A percentile compares a stretch with the other conserved stretches of the same genome.
Conservation (phyloP, 2,329 filamentous ascomycete species). For the Parastagonospora avenae region DNA sequence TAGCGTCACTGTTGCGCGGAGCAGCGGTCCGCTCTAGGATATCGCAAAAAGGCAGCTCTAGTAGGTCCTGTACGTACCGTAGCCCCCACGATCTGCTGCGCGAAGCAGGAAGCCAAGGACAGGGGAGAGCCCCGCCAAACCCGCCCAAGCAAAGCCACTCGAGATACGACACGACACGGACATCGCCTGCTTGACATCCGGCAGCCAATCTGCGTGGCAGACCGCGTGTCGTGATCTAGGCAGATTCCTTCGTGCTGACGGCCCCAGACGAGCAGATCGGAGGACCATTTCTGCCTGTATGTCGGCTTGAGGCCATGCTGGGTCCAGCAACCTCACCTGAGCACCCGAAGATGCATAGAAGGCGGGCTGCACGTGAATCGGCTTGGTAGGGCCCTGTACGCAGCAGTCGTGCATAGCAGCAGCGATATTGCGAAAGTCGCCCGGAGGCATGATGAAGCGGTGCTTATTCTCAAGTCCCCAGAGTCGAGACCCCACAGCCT, state of each 20-base stretch:
- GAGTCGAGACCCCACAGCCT: constrained; percentile 24
- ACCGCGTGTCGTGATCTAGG: constrained; percentile 16
- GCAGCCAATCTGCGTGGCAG: constrained; percentile 15
- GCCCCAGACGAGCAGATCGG: constrained; percentile 6
- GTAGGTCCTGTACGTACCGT: neutral
- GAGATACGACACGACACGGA: constrained; percentile 30
- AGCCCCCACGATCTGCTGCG: constrained; percentile 30
- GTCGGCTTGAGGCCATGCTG: constrained; percentile 10
- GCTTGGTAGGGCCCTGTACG: constrained; percentile 10
- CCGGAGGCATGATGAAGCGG: constrained; percentile 2
- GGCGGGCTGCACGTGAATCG: constrained; percentile 24
- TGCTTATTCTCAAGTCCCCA: constrained; percentile 28
- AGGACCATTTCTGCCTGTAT: constrained; percentile 14
- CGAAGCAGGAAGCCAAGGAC: constrained; percentile 17
- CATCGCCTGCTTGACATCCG: constrained; percentile 12
- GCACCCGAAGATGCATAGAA: constrained; percentile 20
- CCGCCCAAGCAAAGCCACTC: constrained; percentile 16
- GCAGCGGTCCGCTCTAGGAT: constrained; percentile 22
- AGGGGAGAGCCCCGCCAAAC: constrained; percentile 30
- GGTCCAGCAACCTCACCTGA: constrained; percentile 21
- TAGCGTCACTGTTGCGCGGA: neutral
- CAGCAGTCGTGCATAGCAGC: constrained; percentile 10
- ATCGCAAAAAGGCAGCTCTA: constrained; percentile 3
- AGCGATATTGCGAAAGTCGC: constrained; percentile 21
- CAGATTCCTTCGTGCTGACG: constrained; percentile 13